Evolutionary conservation across 2,329 filamentous ascomycete genomes (phyloP).

Genomic region (Phyllosticta ampelicida): DNA sequence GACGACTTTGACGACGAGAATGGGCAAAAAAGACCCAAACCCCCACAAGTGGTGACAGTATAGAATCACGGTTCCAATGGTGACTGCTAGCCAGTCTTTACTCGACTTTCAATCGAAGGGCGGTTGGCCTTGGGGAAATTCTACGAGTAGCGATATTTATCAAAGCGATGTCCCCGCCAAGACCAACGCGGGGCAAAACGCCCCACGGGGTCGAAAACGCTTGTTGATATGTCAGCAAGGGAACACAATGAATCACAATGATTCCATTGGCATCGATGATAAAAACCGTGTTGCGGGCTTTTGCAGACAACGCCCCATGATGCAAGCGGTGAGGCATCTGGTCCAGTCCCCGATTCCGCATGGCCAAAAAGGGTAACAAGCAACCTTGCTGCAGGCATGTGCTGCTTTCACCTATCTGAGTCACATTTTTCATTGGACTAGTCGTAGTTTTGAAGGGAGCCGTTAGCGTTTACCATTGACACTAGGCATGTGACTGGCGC

Average conservation of each 20-base stretch:
- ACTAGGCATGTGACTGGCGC: neutral
- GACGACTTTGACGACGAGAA: neutral
- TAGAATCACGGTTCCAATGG: neutral
- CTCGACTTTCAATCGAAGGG: neutral
- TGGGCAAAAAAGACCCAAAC: neutral
- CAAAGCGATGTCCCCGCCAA: neutral
- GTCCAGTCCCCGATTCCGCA: neutral
- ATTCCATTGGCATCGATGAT: neutral
- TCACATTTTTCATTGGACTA: neutral
- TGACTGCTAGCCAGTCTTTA: neutral
- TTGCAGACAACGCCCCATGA: neutral
- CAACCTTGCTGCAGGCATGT: neutral
- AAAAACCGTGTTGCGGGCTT: neutral
- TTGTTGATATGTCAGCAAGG: neutral
- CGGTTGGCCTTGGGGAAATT: neutral
- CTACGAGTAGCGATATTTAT: neutral
- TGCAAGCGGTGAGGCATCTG: neutral
- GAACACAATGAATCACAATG: neutral
- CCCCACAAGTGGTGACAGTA: neutral
- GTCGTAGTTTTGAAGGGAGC: neutral
- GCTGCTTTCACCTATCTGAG: neutral
- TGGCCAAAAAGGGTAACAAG: neutral
- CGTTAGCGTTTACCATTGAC: neutral
- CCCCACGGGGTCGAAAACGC: neutral
- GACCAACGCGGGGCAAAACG: neutral